Percentiles rank a stretch among this genome's conserved stretches.
phyloP scores from a whole-genome alignment of 352 stramenopile genomes.

The Globisporangium iwayamae region DNA sequence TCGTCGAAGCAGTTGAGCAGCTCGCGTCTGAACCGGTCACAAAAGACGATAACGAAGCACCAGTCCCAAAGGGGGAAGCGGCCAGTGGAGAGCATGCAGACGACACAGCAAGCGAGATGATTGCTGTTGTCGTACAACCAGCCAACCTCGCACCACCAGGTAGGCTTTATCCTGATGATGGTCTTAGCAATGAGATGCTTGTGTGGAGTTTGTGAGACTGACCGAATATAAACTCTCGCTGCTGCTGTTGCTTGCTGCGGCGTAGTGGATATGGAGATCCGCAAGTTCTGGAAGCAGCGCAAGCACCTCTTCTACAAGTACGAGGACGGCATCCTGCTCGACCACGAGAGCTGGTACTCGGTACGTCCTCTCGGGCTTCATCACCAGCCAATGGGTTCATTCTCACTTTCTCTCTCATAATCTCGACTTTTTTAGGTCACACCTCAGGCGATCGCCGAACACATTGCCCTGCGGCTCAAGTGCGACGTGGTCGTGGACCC shows the following conservation, averaged over 20 bases:
- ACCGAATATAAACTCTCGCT: neutral
- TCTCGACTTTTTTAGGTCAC: conserved; percentile 59
- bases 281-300: conserved; percentile 91
- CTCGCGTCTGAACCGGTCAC: neutral
- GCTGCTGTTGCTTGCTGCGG: neutral
- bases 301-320: conserved; percentile 88
- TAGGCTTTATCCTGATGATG: neutral
- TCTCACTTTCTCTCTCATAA: neutral
- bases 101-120: no score
- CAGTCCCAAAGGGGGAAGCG: neutral
- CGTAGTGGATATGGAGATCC: conserved; percentile 36
- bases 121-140: neutral
- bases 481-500: conserved; percentile 89
- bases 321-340: conserved; percentile 89
- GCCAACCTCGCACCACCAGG: neutral
- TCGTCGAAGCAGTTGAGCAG: conserved; percentile 35
- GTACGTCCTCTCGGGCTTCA: conserved; percentile 22
- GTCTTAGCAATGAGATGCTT: neutral
- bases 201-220: neutral
- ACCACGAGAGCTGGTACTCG: conserved; percentile 93
- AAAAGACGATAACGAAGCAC: no score
- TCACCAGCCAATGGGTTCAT: neutral
- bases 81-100: neutral
- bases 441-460: conserved; percentile 84
- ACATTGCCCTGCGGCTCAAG: conserved; percentile 77